These are phyloP conservation scores for Tylopilus sp. DNA, from an alignment of 1,284 basidiomycete species.

Conservation along the genomic window DNA sequence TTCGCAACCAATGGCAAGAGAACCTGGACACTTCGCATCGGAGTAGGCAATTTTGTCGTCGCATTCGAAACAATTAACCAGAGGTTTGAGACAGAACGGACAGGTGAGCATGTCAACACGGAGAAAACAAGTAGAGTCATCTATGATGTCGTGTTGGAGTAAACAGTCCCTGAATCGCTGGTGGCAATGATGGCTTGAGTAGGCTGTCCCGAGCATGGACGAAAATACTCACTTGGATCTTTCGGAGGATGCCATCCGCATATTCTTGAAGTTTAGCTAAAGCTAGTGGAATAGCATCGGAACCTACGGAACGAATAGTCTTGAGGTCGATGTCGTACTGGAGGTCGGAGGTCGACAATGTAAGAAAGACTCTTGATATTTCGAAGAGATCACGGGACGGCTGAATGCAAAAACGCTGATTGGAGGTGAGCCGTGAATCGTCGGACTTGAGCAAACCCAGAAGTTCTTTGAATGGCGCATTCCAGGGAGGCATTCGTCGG, in stretches of 20 bases:
- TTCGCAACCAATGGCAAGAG: neutral
- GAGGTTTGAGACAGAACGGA: constrained; percentile 7
- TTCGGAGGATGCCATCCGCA: constrained; percentile 8
- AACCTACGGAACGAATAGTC: neutral
- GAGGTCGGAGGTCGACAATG: neutral
- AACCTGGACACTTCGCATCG: constrained; percentile 1
- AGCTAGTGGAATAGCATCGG: neutral
- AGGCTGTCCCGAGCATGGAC: neutral
- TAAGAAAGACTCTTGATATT: constrained; percentile 17
- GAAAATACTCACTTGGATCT: constrained; percentile 3
- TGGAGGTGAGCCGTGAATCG: neutral
- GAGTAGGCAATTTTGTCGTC: constrained; percentile 12
- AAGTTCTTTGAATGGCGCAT: constrained; percentile 12
- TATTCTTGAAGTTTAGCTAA: constrained; percentile 13
- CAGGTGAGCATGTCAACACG: constrained; percentile 22
- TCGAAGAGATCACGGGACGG: constrained; percentile 17
- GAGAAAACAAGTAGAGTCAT: constrained; percentile 8
- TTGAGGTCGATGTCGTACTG: constrained; percentile 17
- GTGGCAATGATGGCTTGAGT: neutral
- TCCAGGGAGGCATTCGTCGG: constrained; percentile 4
- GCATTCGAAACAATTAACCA: constrained; percentile 17
- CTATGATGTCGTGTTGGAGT: neutral
- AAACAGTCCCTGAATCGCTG: constrained; percentile 19
- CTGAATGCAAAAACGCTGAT: constrained; percentile 19
- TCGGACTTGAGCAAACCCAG: constrained; percentile 11